Evolutionary conservation across 371 early-diverging fungal species (phyloP).

Genomic region (Mortierella sp.): DNA sequence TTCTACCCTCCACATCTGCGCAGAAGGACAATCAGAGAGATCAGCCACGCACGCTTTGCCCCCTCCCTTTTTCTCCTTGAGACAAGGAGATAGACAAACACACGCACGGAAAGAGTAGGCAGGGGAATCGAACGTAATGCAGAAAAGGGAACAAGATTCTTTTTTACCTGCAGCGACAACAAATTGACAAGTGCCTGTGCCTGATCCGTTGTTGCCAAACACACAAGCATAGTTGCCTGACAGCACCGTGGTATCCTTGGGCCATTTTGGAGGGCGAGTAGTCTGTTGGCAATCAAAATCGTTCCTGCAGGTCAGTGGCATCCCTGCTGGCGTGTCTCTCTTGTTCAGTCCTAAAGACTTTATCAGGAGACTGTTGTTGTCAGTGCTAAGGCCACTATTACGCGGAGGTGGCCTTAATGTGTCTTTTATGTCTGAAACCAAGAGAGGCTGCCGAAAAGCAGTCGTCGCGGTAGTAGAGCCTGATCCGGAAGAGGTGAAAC

Average conservation of each 20-base stretch:
- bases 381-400: too few species aligned
- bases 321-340: conserved; percentile 31
- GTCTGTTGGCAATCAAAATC: conserved; percentile 49
- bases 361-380: too few species aligned
- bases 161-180: conserved; percentile 50
- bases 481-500: background rate
- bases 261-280: conserved; percentile 36
- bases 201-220: conserved; percentile 2
- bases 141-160: background rate
- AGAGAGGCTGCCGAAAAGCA: background rate
- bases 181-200: conserved; percentile 50
- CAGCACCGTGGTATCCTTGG: conserved; percentile 15
- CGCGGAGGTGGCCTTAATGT: background rate
- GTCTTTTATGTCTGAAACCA: conserved; percentile 2
- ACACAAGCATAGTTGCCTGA: conserved; percentile 50
- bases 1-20: too few species aligned
- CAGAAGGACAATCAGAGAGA: background rate
- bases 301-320: conserved; percentile 28
- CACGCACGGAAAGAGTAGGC: background rate
- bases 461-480: too few species aligned
- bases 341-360: too few species aligned
- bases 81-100: background rate
- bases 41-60: background rate
- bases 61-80: background rate
- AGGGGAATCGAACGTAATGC: background rate